Percentiles rank a stretch among this genome's conserved stretches.
phyloP scores from a whole-genome alignment of 208 protist genomes.

The Blastocrithidia nonstop region DNA sequence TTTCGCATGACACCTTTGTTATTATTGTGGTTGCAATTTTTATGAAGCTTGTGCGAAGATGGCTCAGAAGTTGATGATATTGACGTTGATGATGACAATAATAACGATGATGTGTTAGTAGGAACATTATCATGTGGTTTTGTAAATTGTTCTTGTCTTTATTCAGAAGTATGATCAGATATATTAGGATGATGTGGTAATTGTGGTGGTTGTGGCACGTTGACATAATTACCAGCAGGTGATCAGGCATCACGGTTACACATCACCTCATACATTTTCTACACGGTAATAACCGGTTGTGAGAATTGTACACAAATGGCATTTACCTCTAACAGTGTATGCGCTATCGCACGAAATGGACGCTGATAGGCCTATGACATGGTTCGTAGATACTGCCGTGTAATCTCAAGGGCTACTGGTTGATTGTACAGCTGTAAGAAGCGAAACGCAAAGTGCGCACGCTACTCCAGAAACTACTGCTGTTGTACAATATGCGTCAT shows the following conservation, averaged over 20 bases:
- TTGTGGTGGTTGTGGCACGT: background rate
- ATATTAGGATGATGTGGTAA: too few species aligned
- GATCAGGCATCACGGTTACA: conserved; percentile 47
- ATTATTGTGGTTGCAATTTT: too few species aligned
- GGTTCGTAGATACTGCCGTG: conserved; percentile 38
- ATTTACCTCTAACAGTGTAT: conserved; percentile 26
- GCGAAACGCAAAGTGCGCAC: conserved; percentile 42
- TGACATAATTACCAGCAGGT: conserved; percentile 34
- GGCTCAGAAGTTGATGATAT: too few species aligned
- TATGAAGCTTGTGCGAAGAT: too few species aligned
- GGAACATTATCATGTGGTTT: too few species aligned
- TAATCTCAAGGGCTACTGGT: conserved; percentile 33
- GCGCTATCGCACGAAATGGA: conserved; percentile 16
- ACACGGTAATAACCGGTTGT: conserved; percentile 40
- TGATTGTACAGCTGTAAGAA: conserved; percentile 68
- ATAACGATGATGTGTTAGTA: too few species aligned
- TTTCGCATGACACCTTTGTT: too few species aligned
- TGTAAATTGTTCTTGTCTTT: too few species aligned
- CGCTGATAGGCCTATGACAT: conserved; percentile 39
- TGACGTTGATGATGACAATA: too few species aligned
- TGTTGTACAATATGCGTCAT: conserved; percentile 14
- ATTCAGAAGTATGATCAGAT: too few species aligned
- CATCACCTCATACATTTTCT: conserved; percentile 31
- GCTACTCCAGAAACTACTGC: conserved; percentile 45
- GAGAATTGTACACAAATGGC: conserved; percentile 26